phyloP scores from a whole-genome alignment of 371 early-diverging fungal species.

The Mucor indicus region DNA sequence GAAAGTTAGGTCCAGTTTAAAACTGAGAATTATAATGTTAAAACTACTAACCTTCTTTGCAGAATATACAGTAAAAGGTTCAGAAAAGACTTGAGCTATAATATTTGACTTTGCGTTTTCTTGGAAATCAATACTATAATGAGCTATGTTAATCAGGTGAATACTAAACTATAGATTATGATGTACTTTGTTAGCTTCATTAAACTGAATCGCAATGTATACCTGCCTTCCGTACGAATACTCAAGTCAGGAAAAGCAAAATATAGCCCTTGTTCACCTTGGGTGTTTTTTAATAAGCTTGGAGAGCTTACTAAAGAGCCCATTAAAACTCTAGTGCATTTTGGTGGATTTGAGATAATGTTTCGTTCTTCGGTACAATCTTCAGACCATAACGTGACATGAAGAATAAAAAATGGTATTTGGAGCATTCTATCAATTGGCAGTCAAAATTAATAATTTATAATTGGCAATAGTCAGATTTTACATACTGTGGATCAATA shows the following conservation, averaged over 20 bases:
- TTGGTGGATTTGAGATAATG: slow-evolving; percentile 59
- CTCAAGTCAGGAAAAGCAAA: slow-evolving; percentile 92
- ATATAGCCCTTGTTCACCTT: slow-evolving; percentile 76
- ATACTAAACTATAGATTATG: too few species aligned
- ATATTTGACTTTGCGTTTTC: slow-evolving; percentile 53
- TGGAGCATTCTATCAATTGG: slow-evolving; percentile 45
- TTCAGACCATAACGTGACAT: slow-evolving; percentile 75
- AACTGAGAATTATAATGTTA: too few species aligned
- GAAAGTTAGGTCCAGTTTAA: neutral
- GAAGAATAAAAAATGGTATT: slow-evolving; percentile 70
- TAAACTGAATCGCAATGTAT: slow-evolving; percentile 73
- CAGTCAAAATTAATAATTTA: too few species aligned
- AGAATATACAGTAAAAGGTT: slow-evolving; percentile 59
- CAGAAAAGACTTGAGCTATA: slow-evolving; percentile 57
- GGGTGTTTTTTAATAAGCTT: slow-evolving; percentile 68
- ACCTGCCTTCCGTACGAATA: slow-evolving; percentile 85
- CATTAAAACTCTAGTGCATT: slow-evolving; percentile 67
- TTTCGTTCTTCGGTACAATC: slow-evolving; percentile 58
- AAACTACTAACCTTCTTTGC: slow-evolving; percentile 45
- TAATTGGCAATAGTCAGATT: too few species aligned
- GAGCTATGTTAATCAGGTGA: too few species aligned
- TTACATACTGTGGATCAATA: slow-evolving; percentile 47
- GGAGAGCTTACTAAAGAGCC: slow-evolving; percentile 83
- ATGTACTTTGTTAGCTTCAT: slow-evolving; percentile 46
- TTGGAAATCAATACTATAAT: slow-evolving; percentile 52